Evolutionary conservation across 2,329 filamentous ascomycete genomes (phyloP).

Genomic region (Aspergillus eucalypticola): DNA sequence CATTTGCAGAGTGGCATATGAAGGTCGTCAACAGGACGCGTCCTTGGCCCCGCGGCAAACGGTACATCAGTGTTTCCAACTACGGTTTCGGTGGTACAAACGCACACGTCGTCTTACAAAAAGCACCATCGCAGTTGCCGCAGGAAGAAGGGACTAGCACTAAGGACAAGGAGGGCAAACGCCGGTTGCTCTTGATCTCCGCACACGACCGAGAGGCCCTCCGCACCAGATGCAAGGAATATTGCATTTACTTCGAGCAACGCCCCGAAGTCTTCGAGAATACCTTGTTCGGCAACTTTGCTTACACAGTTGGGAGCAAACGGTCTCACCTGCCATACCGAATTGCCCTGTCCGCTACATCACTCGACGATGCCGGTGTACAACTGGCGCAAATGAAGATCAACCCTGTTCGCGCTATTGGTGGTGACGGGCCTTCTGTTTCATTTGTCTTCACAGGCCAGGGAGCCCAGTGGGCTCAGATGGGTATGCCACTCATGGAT

Average conservation of each 20-base stretch:
- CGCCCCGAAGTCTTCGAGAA: background rate
- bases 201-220: background rate
- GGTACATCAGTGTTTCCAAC: conserved; percentile 31
- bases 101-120: conserved; percentile 1
- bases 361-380: conserved; percentile 1
- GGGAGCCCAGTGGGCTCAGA: conserved; percentile 37
- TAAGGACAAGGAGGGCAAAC: background rate
- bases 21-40: no score
- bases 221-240: background rate
- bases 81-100: conserved; percentile 7
- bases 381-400: background rate
- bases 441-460: conserved; percentile 38
- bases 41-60: no score
- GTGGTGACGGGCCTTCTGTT: conserved; percentile 26
- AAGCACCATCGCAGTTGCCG: background rate
- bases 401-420: background rate
- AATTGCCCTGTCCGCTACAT: no score
- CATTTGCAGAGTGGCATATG: no score
- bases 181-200: background rate
- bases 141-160: background rate
- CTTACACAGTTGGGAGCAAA: no score
- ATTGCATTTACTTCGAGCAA: background rate
- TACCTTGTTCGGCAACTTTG: no score
- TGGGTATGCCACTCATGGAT: conserved; percentile 33
- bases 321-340: no score